These are phyloP conservation scores for Kalaharituber pfeilii DNA, from an alignment of 2,329 filamentous ascomycete genomes.

Conservation along the genomic window DNA sequence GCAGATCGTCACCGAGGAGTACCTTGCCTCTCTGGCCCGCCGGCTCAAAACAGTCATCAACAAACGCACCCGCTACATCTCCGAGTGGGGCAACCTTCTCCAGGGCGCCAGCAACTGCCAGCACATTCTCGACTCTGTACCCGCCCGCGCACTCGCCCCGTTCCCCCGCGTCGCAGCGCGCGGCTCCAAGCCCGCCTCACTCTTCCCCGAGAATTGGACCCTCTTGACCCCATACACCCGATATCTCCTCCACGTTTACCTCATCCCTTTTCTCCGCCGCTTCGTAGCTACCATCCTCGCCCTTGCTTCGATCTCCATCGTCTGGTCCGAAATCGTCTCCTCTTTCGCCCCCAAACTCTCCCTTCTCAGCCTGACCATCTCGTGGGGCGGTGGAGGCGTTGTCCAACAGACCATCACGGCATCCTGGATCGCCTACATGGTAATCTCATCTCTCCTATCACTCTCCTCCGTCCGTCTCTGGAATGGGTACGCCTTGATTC, in stretches of 20 bases:
- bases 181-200: conserved; percentile 10
- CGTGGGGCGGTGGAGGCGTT: conserved; percentile 70
- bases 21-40: conserved; percentile 74
- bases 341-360: conserved; percentile 43
- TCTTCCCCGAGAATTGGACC: conserved; percentile 41
- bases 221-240: conserved; percentile 66
- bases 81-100: conserved; percentile 71
- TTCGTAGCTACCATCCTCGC: conserved; percentile 49
- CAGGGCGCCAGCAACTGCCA: conserved; percentile 58
- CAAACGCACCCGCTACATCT: conserved; percentile 61
- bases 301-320: conserved; percentile 60
- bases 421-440: conserved; percentile 93
- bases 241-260: conserved; percentile 56
- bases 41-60: conserved; percentile 68
- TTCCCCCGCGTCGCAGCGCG: background rate
- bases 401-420: conserved; percentile 71
- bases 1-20: conserved; percentile 72
- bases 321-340: conserved; percentile 90
- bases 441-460: conserved; percentile 65
- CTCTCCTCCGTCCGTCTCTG: conserved; percentile 93
- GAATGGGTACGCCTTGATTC: conserved; percentile 81
- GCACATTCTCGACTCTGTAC: conserved; percentile 64
- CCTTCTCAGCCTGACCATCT: conserved; percentile 45
- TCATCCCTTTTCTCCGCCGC: conserved; percentile 52
- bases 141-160: conserved; percentile 59